Evolutionary conservation across 2,329 filamentous ascomycete species (phyloP).

Genomic region (Cercospora brassicicola): DNA sequence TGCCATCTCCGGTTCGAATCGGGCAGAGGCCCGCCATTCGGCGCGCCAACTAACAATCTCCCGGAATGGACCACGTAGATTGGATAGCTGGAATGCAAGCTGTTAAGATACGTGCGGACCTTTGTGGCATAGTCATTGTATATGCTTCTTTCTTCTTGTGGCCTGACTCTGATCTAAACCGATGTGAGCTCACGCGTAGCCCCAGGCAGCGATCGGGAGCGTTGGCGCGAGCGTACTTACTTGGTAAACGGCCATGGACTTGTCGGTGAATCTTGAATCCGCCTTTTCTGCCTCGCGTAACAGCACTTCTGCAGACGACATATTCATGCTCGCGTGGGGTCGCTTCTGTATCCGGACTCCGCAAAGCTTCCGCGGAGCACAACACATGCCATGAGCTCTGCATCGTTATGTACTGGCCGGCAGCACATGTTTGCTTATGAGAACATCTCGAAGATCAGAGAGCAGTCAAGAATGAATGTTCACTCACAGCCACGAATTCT

Average conservation of each 20-base stretch:
- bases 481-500: slow-evolving; percentile 7
- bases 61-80: not conserved
- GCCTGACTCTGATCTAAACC: not conserved
- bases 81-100: not conserved
- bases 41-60: not conserved
- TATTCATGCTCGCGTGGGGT: not conserved
- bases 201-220: not conserved
- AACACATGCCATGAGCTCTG: not conserved
- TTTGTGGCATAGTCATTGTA: not conserved
- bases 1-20: not conserved
- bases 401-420: not conserved
- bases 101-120: not conserved
- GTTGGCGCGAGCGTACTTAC: not conserved
- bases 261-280: not conserved
- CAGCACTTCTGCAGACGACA: not conserved
- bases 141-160: not conserved
- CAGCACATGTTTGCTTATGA: not conserved
- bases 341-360: not conserved
- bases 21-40: not conserved
- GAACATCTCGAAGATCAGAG: not conserved
- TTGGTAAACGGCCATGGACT: not conserved
- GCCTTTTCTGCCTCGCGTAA: not conserved
- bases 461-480: not conserved
- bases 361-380: not conserved
- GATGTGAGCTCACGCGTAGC: not conserved